Evolutionary conservation across 2,329 filamentous ascomycete genomes (phyloP).

Genomic region (Sarocladiaceae sp.): DNA sequence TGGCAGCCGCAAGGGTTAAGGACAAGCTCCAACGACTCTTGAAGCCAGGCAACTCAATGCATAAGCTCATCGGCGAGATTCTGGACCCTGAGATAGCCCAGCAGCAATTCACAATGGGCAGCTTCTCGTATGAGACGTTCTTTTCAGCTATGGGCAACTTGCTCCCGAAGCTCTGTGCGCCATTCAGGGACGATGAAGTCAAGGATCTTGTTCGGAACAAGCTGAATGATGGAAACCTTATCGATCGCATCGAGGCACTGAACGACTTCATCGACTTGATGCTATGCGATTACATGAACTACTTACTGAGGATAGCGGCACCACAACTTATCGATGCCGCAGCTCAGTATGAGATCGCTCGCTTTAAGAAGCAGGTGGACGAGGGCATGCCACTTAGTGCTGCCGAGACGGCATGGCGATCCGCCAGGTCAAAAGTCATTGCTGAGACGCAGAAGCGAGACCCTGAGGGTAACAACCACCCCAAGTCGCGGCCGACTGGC

Average conservation of each 20-base stretch:
- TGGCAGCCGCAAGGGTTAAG: conserved; percentile 67
- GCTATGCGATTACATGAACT: conserved; percentile 79
- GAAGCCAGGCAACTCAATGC: conserved; percentile 66
- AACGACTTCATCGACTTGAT: conserved; percentile 73
- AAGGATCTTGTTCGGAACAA: conserved; percentile 63
- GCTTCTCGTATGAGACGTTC: conserved; percentile 78
- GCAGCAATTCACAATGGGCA: conserved; percentile 64
- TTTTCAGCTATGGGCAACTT: conserved; percentile 72
- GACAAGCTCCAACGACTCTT: conserved; percentile 70
- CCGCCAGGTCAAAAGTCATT: conserved; percentile 59
- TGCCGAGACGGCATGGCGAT: conserved; percentile 63
- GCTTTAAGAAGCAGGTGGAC: conserved; percentile 63
- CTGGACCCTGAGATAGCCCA: conserved; percentile 69
- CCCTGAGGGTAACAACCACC: conserved; percentile 60
- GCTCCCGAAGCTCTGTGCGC: conserved; percentile 75
- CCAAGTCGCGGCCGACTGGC: conserved; percentile 58
- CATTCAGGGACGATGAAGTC: conserved; percentile 73
- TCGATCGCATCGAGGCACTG: conserved; percentile 71
- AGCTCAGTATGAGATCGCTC: conserved; percentile 68
- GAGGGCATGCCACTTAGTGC: conserved; percentile 48
- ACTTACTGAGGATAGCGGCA: conserved; percentile 67
- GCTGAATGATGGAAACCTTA: conserved; percentile 57
- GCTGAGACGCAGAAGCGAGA: conserved; percentile 65
- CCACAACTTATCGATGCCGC: conserved; percentile 69
- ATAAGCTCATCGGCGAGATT: conserved; percentile 70